Percentiles rank a stretch among this genome's conserved stretches.
These are phyloP conservation scores for Triticum urartu DNA, from an alignment of 176 grass and related monocot genomes.

Conservation along the genomic window DNA sequence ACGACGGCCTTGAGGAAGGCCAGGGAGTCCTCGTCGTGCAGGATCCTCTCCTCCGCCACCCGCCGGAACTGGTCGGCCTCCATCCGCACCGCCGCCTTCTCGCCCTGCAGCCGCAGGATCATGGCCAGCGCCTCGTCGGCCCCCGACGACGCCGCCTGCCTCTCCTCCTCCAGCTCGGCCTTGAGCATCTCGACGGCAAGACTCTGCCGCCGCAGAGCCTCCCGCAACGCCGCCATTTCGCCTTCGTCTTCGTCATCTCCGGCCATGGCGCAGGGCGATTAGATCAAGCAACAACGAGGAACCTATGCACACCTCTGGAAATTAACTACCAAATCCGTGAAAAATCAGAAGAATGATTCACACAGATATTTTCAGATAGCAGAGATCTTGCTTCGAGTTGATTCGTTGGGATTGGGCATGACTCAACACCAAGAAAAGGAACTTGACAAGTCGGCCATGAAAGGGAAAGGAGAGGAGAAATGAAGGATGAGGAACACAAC, in stretches of 20 bases:
- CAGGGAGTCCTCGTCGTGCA: conserved; percentile 67
- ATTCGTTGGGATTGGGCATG: not conserved
- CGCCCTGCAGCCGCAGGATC: conserved; percentile 79
- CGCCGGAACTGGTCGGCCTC: conserved; percentile 69
- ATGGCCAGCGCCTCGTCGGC: conserved; percentile 75
- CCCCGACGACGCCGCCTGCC: conserved; percentile 64
- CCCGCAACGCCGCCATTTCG: conserved; percentile 60
- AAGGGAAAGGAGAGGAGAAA: not conserved
- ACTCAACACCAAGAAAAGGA: not conserved
- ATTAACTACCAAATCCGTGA: not conserved
- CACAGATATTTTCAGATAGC: not conserved
- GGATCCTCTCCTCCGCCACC: conserved; percentile 75
- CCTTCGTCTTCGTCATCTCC: conserved; percentile 36
- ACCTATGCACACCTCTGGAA: not conserved
- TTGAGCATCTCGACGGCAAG: conserved; percentile 50
- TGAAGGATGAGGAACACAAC: conserved; percentile 10
- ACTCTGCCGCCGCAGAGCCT: conserved; percentile 52
- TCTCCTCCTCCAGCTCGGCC: conserved; percentile 75
- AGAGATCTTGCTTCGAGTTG: not conserved
- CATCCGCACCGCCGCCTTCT: conserved; percentile 74
- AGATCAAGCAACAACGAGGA: not conserved
- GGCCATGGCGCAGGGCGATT: conserved; percentile 15
- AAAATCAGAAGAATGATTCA: not conserved
- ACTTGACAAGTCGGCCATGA: conserved; percentile 16
- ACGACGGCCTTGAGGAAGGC: conserved; percentile 66